Evolutionary conservation across 2,329 filamentous ascomycete genomes (phyloP), one percentile per base, ranked within the genome.

Genomic region (Lachnellula subtilissima): DNA sequence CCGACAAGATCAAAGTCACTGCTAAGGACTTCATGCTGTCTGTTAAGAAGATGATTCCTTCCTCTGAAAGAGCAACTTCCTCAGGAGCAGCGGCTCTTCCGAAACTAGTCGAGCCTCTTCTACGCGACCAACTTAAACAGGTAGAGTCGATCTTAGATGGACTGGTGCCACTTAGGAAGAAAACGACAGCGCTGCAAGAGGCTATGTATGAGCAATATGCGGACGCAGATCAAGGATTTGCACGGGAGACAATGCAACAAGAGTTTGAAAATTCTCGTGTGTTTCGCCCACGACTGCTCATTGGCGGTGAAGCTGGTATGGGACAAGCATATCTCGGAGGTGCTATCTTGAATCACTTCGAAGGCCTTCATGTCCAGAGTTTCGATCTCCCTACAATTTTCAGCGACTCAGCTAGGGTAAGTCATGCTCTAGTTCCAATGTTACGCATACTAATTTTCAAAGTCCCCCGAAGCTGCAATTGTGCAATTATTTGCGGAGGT

Each of bases 1-100:
- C 92, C 0, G 82, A 83, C 58, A 89, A 86, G 65, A 96, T 99
- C 67, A 85, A 85, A 56, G 85, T 99, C 39, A 86, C 89, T 45
- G 91, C 94, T 4, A 94, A 94, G 54, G 94, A 99, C 72, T 99
- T 99, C 67, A 96, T 96, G 88, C 82, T 97, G 14, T 96, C 93
- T 0, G 86, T 97, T 69, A 96, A 96, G 76, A 96, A 96, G 73
- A 91, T 99, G 74, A 83, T 97, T 11, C 94, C 94, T 6, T 97
- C 94, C 0, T 97, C 94, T 0, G 91, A 97, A 71, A 81, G 94
- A 60, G 93, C 93, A 48, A 86, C 91, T 0, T 87, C 91, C 3
- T 93, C 92, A 12, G 89, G 87, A 12, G 92, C 93, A 52, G 82
- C 87, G 14, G 88, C 93, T 0, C 75, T 99, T 17, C 89, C 91